These are phyloP conservation scores for Mycena sp. DNA, from an alignment of 1,284 basidiomycete species.

Conservation along the genomic window DNA sequence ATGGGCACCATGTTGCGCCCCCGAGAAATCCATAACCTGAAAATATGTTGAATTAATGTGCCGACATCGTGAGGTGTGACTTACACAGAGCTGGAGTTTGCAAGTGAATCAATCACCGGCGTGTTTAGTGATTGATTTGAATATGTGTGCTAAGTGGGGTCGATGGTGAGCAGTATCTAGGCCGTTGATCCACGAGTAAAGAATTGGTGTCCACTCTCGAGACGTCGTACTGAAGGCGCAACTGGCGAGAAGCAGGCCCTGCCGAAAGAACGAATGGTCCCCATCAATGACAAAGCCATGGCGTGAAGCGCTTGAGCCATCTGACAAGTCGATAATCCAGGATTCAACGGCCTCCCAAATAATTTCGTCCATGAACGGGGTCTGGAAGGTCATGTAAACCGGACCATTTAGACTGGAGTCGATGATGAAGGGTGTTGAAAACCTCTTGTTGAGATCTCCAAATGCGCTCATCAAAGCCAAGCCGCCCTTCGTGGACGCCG, in stretches of 20 bases:
- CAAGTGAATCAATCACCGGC: conserved; percentile 12
- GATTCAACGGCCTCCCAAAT: conserved; percentile 23
- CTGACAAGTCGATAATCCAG: conserved; percentile 17
- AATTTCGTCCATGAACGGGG: conserved; percentile 29
- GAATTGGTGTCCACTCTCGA: conserved; percentile 29
- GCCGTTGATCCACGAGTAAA: conserved; percentile 33
- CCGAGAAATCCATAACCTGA: conserved; percentile 30
- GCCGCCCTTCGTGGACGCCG: conserved; percentile 14
- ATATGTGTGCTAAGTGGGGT: conserved; percentile 30
- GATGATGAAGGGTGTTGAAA: conserved; percentile 28
- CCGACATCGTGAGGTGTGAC: background rate
- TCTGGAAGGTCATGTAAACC: conserved; percentile 28
- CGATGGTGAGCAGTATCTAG: conserved; percentile 32
- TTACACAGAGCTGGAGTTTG: conserved; percentile 14
- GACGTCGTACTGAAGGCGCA: conserved; percentile 23
- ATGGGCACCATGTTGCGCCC: conserved; percentile 16
- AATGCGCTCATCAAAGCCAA: conserved; percentile 20
- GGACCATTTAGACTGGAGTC: conserved; percentile 27
- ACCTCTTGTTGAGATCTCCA: conserved; percentile 15
- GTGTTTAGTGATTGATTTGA: conserved; percentile 14
- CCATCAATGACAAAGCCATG: conserved; percentile 36
- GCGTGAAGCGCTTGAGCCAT: conserved; percentile 1
- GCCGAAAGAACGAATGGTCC: conserved; percentile 32
- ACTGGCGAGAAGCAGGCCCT: conserved; percentile 32
- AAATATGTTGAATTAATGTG: background rate